Conservation (phyloP, 2,329 filamentous ascomycete genomes). For the Fusarium humuli region DNA sequence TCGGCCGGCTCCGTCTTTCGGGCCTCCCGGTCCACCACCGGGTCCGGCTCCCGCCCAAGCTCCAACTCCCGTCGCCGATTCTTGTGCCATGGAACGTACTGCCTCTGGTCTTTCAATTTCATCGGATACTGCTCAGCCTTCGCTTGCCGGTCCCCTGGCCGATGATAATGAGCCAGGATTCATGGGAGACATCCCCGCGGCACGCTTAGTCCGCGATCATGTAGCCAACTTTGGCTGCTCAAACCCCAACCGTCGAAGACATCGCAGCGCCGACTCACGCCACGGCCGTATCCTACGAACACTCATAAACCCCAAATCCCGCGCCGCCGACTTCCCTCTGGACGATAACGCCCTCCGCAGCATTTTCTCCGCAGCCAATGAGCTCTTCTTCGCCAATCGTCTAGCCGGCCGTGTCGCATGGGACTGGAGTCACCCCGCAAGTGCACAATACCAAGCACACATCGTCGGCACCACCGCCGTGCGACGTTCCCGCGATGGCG, state of each 20-base stretch:
- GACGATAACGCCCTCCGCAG: constrained; percentile 68
- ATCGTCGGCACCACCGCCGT: constrained; percentile 74
- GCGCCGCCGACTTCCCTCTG: constrained; percentile 61
- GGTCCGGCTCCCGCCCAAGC: constrained; percentile 11
- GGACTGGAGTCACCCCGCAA: constrained; percentile 68
- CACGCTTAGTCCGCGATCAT: constrained; percentile 61
- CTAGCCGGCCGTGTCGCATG: constrained; percentile 69
- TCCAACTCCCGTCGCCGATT: constrained; percentile 23
- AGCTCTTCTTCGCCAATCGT: constrained; percentile 70
- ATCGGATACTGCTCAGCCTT: constrained; percentile 53
- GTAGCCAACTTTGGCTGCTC: constrained; percentile 53
- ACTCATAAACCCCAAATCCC: constrained; percentile 64
- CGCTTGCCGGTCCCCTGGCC: constrained; percentile 38
- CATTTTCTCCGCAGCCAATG: constrained; percentile 71
- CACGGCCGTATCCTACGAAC: constrained; percentile 68
- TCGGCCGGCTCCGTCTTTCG: constrained; percentile 35
- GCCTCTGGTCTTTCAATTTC: constrained; percentile 62
- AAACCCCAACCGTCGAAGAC: constrained; percentile 52
- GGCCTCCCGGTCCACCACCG: constrained; percentile 23
- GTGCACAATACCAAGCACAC: constrained; percentile 62
- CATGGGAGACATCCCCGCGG: constrained; percentile 61
- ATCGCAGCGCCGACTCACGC: constrained; percentile 60
- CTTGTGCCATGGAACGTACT: constrained; percentile 59
- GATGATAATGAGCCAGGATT: constrained; percentile 51
- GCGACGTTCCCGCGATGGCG: constrained; percentile 58